Conservation (phyloP, 768 basidiomycete species). For the Mrakia gelida region DNA sequence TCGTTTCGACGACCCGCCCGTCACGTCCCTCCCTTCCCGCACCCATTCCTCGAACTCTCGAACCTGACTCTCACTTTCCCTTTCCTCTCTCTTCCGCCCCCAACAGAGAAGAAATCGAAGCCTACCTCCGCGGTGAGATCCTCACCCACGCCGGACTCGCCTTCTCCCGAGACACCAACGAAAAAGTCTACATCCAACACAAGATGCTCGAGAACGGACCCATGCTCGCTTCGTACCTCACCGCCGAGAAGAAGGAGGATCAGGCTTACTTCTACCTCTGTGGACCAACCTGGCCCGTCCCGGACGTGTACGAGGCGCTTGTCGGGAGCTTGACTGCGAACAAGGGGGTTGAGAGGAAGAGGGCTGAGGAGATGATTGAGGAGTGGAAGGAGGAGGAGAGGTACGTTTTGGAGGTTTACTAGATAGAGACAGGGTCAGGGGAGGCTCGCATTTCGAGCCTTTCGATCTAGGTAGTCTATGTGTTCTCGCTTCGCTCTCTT, state of each 20-base stretch:
- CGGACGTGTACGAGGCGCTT: slow-evolving; percentile 91
- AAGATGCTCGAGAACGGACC: slow-evolving; percentile 91
- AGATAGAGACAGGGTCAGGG: background rate
- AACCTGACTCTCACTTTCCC: slow-evolving; percentile 23
- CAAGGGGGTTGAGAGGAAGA: slow-evolving; percentile 58
- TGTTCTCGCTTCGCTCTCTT: too few species aligned
- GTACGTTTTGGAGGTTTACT: slow-evolving; percentile 72
- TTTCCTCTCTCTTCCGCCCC: background rate
- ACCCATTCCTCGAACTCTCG: slow-evolving; percentile 8
- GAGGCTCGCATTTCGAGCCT: too few species aligned
- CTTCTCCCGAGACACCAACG: slow-evolving; percentile 87
- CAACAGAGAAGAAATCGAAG: slow-evolving; percentile 63
- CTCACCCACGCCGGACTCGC: slow-evolving; percentile 89
- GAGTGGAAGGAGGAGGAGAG: slow-evolving; percentile 91
- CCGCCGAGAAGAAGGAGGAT: slow-evolving; percentile 47
- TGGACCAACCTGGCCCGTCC: slow-evolving; percentile 99
- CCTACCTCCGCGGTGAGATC: slow-evolving; percentile 76
- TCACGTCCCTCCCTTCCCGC: background rate
- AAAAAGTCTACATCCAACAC: slow-evolving; percentile 98
- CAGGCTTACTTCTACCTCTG: slow-evolving; percentile 80
- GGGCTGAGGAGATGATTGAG: slow-evolving; percentile 79
- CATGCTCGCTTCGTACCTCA: slow-evolving; percentile 66
- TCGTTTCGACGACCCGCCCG: too few species aligned
- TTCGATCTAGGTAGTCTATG: too few species aligned
- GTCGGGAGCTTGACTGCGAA: slow-evolving; percentile 72